A percentile compares a stretch with the other conserved stretches of the same genome.
phyloP scores from a whole-genome alignment of 306 rosid species.

The Prunus mume region DNA sequence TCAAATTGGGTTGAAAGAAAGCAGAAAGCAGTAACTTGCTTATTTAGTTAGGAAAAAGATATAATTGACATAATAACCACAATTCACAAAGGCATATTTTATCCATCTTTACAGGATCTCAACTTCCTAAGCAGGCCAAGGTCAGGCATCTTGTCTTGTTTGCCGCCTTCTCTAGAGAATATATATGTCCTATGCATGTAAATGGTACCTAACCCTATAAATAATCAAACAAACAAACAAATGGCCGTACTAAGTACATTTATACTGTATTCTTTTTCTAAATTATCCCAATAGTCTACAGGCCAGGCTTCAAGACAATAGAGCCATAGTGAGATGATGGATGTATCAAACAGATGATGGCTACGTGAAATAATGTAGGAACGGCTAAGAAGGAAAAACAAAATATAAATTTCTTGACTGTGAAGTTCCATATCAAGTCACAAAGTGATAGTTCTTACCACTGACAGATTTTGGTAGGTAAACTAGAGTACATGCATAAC shows the following conservation, averaged over 20 bases:
- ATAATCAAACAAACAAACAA: not conserved
- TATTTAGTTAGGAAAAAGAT: not conserved
- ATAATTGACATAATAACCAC: not conserved
- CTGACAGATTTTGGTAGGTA: not conserved
- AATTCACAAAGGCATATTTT: not conserved
- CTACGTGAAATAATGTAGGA: not conserved
- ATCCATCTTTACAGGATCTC: not conserved
- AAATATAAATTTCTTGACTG: not conserved
- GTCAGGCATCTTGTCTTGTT: constrained; percentile 15
- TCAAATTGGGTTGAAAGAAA: not conserved
- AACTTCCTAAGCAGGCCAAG: constrained; percentile 1
- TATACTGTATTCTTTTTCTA: not conserved
- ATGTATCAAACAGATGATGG: not conserved
- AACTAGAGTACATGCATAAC: not conserved
- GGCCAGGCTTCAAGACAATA: not conserved
- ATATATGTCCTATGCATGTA: not conserved
- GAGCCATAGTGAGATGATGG: not conserved
- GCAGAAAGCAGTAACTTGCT: not conserved
- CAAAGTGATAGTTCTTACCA: not conserved
- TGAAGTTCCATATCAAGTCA: not conserved
- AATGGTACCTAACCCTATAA: not conserved
- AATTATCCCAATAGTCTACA: not conserved
- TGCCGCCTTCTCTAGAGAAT: not conserved
- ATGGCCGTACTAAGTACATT: not conserved
- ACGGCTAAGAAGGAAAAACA: not conserved